Evolutionary conservation across 345 rosid species (phyloP), one percentile per base, ranked within the genome.

Genomic region (Eucalyptus camaldulensis): DNA sequence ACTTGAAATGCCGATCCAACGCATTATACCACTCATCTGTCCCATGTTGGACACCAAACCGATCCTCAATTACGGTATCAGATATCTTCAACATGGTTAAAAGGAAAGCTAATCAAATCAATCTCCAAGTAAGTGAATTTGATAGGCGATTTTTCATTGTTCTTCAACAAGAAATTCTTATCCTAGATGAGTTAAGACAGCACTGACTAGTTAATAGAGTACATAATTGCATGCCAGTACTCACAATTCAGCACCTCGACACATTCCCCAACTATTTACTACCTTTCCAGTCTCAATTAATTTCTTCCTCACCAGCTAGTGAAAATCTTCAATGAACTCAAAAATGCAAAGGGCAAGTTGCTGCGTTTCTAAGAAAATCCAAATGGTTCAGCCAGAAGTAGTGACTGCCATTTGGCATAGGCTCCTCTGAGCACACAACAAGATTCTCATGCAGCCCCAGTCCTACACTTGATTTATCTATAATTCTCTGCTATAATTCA

Each of bases 31-130:
- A 97, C 88, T 95, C 95, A 89, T 93, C 93, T 88, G 92, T 96
- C 91, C 99, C 99, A 93, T 94, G 99, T 90, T 93, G 92, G 90
- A 95, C 98, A 89, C 97, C 97, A 93, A 95, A 97, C 67, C 98
- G 97, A 89, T 97, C 99, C 95, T 96, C 99, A 87, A 96, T 97
- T 49, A 96, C 99, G 29, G 98, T 97, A 91, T 97, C 99, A 88
- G 99, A 97, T 94, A 96, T 94, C 97, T 95, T 93, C 65, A 80
- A 49, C 76, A 56, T 13, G 49, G 92, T 92, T 91, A 91, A 92
- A 88, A 91, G 90, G 91, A 85, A 58, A 50, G 86, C 37, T 13
- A 69, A 85, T 58, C n/a, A 27, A 86, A 86, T 86, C 87, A 25
- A 86, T 31, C 87, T 86, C 87, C 87, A 49, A 40, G 47, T 76